Evolutionary conservation across 2,329 filamentous ascomycete species (phyloP), one percentile per base, ranked within the genome.

Genomic region (Xylariaceae sp.): DNA sequence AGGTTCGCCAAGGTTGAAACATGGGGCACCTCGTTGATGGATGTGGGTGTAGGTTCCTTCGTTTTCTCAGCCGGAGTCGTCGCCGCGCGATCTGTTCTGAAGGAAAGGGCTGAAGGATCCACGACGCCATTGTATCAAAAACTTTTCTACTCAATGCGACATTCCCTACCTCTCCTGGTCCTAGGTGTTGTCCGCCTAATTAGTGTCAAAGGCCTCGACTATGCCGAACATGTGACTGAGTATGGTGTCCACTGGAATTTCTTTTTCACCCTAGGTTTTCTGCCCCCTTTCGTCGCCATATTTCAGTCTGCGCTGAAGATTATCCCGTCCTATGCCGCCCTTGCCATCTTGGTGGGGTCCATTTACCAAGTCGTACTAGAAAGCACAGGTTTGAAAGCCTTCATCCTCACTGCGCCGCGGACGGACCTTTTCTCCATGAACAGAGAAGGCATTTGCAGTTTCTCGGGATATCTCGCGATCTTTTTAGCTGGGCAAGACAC

Each of bases 181-280:
- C 80, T 99, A 3, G 95, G 95, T 14, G 71, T 95, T 20, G 79
- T 96, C 52, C 86, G 95, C 20, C 81, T 98, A 20, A 85, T 91
- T 63, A 96, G 88, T 65, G 93, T 98, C 70, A 99, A 99, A 75
- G 90, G 91, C 6, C 79, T 97, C 26, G 92, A 98, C 71, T 99
- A 99, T 71, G 93, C 93, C 2, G 95, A 99, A 73, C 95, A 99
- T 77, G 91, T 97, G 56, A 92, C 91, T 14, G 95, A 99, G 71
- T 99, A 99, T 70, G 95, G 95, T 43, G 91, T 99, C 9, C 95
- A 99, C 74, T 99, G 95, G 95, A 99, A 99, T 74, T 99, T 99
- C 74, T 99, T 99, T 81, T 98, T 98, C 75, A 99, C 95, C 0
- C 80, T 99, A 9, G 93, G 87, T 5, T 83, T 97, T 46, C 77